Base-by-base conservation (phyloP, 169 alveolate species). In the Cryptosporidium baileyi region DNA sequence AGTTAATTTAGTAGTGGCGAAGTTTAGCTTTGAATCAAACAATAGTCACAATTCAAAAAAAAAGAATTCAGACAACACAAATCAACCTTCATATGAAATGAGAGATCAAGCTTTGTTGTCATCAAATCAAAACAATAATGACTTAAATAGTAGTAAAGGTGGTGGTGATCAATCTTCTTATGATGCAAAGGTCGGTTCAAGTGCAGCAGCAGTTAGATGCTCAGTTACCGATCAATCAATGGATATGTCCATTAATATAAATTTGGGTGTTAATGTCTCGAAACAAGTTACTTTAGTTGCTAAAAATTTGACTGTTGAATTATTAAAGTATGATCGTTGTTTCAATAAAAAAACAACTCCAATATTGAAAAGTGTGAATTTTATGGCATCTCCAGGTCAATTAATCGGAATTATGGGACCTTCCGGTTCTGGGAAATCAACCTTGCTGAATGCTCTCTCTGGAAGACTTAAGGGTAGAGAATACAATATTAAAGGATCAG, bases 311-410 rank as follows among this genome's bases (percentile, higher is more conserved):
- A 32, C 74, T 1, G 85, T 74, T 8, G 63, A 57, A 11, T 22
- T 22, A 1, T 22, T 57, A 57, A n/a, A n/a, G n/a, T 4, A 19
- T 47, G 45, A 51, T 4, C 43, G 47, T 32, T 52, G 3, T 11
- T 74, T 57, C 43, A 38, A 59, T 11, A 74, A 74, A 34, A 38
- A 11, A 3, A 34, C 8, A 3, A 40, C 40, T 32, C 51, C 65
- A 4, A 81, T 81, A 13, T 38, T 81, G 41, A 81, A 52, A 41
- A 51, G 45, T 44, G 82, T 81, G 13, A 62, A 59, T 26, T 67
- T 67, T 41, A 65, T 79, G 61, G 89, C 89, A 2, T 60, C 89
- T 26, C 89, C 89, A n/a, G 89, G 89, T 4, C 85, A 81, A 17
- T 67, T 81, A 11, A 79, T 81, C 13, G 89, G 85, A 38, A 81